Percentiles rank a stretch among this genome's conserved stretches.
These are phyloP conservation scores for Clavispora fructus DNA, from an alignment of 805 yeast species.

Conservation along the genomic window DNA sequence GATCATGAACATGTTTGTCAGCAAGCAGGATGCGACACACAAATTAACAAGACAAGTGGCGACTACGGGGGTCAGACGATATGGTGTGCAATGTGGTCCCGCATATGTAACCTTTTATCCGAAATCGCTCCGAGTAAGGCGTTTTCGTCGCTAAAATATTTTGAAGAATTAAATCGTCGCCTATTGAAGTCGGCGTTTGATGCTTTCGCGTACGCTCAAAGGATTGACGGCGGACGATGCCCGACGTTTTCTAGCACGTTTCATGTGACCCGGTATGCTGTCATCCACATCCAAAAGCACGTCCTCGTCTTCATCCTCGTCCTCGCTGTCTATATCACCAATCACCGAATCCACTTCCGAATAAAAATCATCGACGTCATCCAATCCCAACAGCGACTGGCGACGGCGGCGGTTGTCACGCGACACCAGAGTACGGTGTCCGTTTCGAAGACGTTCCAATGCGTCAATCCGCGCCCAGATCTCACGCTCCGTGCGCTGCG, in stretches of 20 bases:
- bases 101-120: background rate
- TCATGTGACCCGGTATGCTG: slow-evolving; percentile 17
- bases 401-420: slow-evolving; percentile 25
- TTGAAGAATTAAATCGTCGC: background rate
- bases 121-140: too few species aligned
- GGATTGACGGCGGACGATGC: slow-evolving; percentile 42
- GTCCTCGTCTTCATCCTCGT: slow-evolving; percentile 30
- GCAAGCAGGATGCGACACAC: too few species aligned
- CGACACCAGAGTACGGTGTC: slow-evolving; percentile 16
- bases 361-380: slow-evolving; percentile 39
- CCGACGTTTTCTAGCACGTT: slow-evolving; percentile 23
- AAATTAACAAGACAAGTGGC: too few species aligned
- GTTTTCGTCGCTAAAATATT: background rate
- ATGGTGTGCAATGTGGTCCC: background rate
- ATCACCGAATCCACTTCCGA: slow-evolving; percentile 38
- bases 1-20: background rate
- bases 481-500: slow-evolving; percentile 69
- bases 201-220: slow-evolving; percentile 17
- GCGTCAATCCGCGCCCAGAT: slow-evolving; percentile 56
- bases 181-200: slow-evolving; percentile 10
- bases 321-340: slow-evolving; percentile 24
- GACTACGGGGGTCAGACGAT: background rate
- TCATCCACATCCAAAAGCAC: slow-evolving; percentile 37
- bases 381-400: slow-evolving; percentile 37
- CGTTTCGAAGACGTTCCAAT: slow-evolving; percentile 17